Percentiles rank a stretch among this genome's conserved stretches.
Evolutionary conservation across 164 flowering plant genomes (phyloP).

Genomic region (Taxillus chinensis): DNA sequence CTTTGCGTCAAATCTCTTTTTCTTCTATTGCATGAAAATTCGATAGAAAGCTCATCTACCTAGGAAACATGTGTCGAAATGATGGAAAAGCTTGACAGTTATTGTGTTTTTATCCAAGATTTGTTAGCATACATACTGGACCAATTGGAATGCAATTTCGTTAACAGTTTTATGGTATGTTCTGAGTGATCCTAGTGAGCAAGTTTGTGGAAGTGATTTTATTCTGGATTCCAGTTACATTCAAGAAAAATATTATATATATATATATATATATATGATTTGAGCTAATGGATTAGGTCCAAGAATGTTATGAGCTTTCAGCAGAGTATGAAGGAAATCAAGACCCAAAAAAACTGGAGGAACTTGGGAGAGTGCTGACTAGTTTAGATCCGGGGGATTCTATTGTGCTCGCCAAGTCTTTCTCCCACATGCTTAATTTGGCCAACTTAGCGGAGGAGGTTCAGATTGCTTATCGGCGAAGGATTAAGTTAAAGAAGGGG

Average conservation of each 20-base stretch:
- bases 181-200: too few relatives aligned
- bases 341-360: slow-evolving; percentile 72
- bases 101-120: too few relatives aligned
- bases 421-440: slow-evolving; percentile 97
- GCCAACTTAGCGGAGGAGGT: slow-evolving; percentile 99
- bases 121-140: too few relatives aligned
- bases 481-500: slow-evolving; percentile 77
- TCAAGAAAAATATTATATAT: not conserved
- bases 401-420: slow-evolving; percentile 83
- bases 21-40: too few relatives aligned
- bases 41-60: too few relatives aligned
- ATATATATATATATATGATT: too few relatives aligned
- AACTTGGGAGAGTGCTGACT: slow-evolving; percentile 79
- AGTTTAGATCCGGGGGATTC: slow-evolving; percentile 99
- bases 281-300: slow-evolving; percentile 43
- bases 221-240: not conserved
- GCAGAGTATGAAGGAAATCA: slow-evolving; percentile 94
- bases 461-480: slow-evolving; percentile 80
- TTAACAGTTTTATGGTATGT: too few relatives aligned
- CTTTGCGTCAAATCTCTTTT: too few relatives aligned
- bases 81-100: too few relatives aligned
- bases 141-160: too few relatives aligned
- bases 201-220: too few relatives aligned
- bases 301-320: slow-evolving; percentile 95
- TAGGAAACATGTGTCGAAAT: too few relatives aligned